These are phyloP conservation scores for Magnusiomyces magnusii DNA, from an alignment of 1,139 yeast genomes.

Conservation along the genomic window DNA sequence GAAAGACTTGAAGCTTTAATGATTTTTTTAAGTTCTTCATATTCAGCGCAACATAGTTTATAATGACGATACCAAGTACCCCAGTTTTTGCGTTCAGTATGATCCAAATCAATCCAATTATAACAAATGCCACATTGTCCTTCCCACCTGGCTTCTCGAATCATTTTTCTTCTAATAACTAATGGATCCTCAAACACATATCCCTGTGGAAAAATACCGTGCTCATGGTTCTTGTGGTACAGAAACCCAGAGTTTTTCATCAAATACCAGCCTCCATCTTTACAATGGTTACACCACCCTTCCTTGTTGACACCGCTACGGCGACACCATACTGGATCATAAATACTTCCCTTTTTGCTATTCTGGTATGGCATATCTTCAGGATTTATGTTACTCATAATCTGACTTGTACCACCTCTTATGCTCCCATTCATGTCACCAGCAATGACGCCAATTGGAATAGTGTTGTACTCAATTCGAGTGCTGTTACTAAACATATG, in stretches of 20 bases:
- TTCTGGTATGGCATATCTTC: conserved; percentile 18
- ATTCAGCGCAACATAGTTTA: conserved; percentile 27
- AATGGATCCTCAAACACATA: conserved; percentile 27
- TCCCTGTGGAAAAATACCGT: conserved; percentile 28
- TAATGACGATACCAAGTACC: conserved; percentile 30
- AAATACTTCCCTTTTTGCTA: conserved; percentile 20
- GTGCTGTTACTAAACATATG: conserved; percentile 21
- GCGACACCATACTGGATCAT: conserved; percentile 25
- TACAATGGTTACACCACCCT: conserved; percentile 29
- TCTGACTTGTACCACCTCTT: conserved; percentile 3
- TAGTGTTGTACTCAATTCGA: conserved; percentile 14
- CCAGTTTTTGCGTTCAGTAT: conserved; percentile 24
- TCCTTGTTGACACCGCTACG: conserved; percentile 21
- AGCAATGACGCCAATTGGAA: conserved; percentile 16
- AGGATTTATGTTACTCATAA: background rate
- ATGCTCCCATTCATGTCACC: background rate
- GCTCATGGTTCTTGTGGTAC: conserved; percentile 29
- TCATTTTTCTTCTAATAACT: conserved; percentile 24
- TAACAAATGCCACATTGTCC: conserved; percentile 30
- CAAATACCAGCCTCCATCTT: conserved; percentile 22
- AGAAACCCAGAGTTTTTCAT: conserved; percentile 28
- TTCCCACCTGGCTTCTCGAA: conserved; percentile 27
- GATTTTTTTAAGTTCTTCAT: conserved; percentile 25
- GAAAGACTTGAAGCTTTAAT: conserved; percentile 25
- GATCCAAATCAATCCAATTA: conserved; percentile 29